Evolutionary conservation across 73 alveolate species (phyloP), one percentile per base, ranked within the genome.

Genomic region (Paraurostyla sp.): DNA sequence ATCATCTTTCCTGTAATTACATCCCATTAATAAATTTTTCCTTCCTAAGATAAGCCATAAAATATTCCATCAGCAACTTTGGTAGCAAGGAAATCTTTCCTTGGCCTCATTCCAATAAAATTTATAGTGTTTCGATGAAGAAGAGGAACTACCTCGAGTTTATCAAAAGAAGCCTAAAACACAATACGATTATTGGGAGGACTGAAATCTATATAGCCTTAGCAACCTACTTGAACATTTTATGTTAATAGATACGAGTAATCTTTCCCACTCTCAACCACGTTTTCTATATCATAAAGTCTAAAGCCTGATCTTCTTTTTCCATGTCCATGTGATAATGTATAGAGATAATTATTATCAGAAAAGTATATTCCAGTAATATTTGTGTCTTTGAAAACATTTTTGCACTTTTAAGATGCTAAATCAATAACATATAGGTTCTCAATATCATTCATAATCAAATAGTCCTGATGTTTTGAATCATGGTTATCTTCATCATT

Each of bases 241-340:
- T 57, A 1, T n/a, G 76, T 32, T 35, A 78, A 41, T 22, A 0
- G 23, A 36, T 43, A 40, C 13, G 89, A 78, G 60, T 78, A 54
- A 54, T 51, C 80, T 52, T 78, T 51, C 29, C 52, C 40, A 23
- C 52, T 18, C 62, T 78, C 89, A 42, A 78, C 50, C 20, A 78
- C 76, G 52, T 78, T 78, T 78, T 78, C 80, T 7, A 78, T 51
- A 42, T 78, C 89, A 36, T 78, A 78, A 23, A 78, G 60, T 52
- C 78, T 50, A 43, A 78, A 40, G 0, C 89, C 89, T 2, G 76
- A 54, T 50, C 80, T 40, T 60, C 52, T 78, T 3, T 46, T 36
- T 3, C 52, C 52, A n/a, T 49, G n/a, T 54, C 78, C 52, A 36
- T 78, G 76, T 20, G 62, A 51, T 36, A 78, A 40, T 2, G 75